A percentile compares a stretch with the other conserved stretches of the same genome.
Evolutionary conservation across 2,329 filamentous ascomycete genomes (phyloP).

Genomic region (Penicillium sp.): DNA sequence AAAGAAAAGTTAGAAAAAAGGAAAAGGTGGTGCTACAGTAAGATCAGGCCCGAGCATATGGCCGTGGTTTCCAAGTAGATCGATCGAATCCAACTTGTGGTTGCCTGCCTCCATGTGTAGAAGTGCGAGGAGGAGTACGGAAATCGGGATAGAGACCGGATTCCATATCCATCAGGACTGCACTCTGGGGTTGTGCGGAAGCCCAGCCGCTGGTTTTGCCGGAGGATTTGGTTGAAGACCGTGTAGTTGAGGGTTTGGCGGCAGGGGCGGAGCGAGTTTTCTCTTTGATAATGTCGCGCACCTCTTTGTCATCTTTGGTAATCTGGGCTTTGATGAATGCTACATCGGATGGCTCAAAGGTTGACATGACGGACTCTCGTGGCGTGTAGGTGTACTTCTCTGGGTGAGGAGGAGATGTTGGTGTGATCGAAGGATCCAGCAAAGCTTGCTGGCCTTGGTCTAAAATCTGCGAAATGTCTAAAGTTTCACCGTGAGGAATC

Average conservation of each 20-base stretch:
- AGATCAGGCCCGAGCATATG: constrained; percentile 29
- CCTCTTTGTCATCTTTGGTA: constrained; percentile 68
- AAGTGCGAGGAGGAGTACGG: constrained; percentile 18
- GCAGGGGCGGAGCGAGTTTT: constrained; percentile 43
- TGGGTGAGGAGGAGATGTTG: constrained; percentile 59
- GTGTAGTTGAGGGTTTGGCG: constrained; percentile 18
- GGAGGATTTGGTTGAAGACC: constrained; percentile 25
- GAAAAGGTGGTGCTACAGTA: constrained; percentile 1
- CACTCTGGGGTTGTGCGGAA: constrained; percentile 44
- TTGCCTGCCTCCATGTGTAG: constrained; percentile 30
- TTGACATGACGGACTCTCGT: constrained; percentile 77
- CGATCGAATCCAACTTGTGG: constrained; percentile 33
- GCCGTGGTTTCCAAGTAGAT: constrained; percentile 34
- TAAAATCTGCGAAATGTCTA: constrained; percentile 80
- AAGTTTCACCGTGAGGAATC: constrained; percentile 80
- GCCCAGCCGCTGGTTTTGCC: constrained; percentile 28
- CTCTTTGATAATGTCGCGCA: constrained; percentile 70
- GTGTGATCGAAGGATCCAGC: constrained; percentile 65
- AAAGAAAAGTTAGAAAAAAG: constrained; percentile 8
- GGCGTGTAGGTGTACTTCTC: constrained; percentile 67
- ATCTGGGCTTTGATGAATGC: constrained; percentile 85
- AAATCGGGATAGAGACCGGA: constrained; percentile 37
- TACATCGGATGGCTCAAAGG: constrained; percentile 58
- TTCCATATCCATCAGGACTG: constrained; percentile 47
- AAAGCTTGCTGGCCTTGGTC: constrained; percentile 67